Evolutionary conservation across 768 basidiomycete species (phyloP).

Genomic region (Auricularia sp.): DNA sequence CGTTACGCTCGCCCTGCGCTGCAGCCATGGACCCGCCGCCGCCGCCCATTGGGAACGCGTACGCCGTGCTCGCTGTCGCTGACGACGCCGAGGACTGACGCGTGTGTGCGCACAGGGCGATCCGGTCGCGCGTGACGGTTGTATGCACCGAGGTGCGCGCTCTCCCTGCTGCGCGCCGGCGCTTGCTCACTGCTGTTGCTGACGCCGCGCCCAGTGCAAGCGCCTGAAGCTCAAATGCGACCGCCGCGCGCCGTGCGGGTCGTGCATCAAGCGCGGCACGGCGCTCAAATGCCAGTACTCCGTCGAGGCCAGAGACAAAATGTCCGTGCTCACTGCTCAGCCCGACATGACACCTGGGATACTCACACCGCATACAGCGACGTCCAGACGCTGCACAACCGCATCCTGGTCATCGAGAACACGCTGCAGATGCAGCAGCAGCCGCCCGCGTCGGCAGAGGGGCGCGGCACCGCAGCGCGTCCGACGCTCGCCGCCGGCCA

Average conservation of each 20-base stretch:
- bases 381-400: neutral
- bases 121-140: neutral
- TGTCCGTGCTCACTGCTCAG: neutral
- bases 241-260: neutral
- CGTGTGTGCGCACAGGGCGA: neutral
- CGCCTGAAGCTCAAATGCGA: neutral
- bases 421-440: neutral
- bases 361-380: neutral
- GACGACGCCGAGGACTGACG: neutral
- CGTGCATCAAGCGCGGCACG: neutral
- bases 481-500: neutral
- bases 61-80: neutral
- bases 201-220: neutral
- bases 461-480: neutral
- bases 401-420: neutral
- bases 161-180: neutral
- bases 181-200: neutral
- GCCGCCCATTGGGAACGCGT: neutral
- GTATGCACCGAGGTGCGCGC: slow-evolving; percentile 1
- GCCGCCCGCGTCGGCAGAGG: neutral
- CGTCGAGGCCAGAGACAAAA: neutral
- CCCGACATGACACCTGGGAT: neutral
- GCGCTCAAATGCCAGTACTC: neutral
- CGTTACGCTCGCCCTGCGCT: neutral
- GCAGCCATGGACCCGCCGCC: neutral